phyloP scores from a whole-genome alignment of 1,284 basidiomycete species.

The Trametes hirsuta region DNA sequence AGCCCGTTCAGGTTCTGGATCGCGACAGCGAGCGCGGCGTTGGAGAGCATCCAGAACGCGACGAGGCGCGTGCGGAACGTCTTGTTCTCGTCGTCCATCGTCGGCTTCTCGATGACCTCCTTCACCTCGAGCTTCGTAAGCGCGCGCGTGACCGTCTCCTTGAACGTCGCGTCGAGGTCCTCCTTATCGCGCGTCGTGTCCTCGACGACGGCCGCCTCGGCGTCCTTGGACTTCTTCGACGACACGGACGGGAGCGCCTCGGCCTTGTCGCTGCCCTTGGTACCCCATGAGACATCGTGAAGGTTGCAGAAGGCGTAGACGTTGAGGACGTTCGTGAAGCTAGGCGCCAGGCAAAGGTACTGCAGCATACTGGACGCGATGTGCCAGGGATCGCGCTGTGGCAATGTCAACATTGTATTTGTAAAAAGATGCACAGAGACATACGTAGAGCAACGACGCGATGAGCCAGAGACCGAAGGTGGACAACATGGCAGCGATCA shows the following conservation, averaged over 20 bases:
- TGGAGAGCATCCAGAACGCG: slow-evolving; percentile 84
- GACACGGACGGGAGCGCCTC: slow-evolving; percentile 92
- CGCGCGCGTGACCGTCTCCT: slow-evolving; percentile 91
- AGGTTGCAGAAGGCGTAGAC: slow-evolving; percentile 97
- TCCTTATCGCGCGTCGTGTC: slow-evolving; percentile 81
- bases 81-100: slow-evolving; percentile 89
- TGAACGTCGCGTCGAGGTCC: slow-evolving; percentile 93
- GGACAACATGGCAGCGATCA: slow-evolving; percentile 87
- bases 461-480: slow-evolving; percentile 86
- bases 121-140: slow-evolving; percentile 80
- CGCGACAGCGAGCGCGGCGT: slow-evolving; percentile 79
- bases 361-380: slow-evolving; percentile 97
- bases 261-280: slow-evolving; percentile 95
- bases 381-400: slow-evolving; percentile 94
- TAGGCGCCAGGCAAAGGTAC: slow-evolving; percentile 88
- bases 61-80: slow-evolving; percentile 93
- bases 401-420: slow-evolving; percentile 7
- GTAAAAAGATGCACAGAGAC: slow-evolving; percentile 33
- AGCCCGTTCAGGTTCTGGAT: slow-evolving; percentile 87
- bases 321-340: slow-evolving; percentile 93
- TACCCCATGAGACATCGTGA: slow-evolving; percentile 94
- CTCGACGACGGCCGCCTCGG: slow-evolving; percentile 79
- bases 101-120: slow-evolving; percentile 79
- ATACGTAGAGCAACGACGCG: slow-evolving; percentile 88
- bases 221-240: slow-evolving; percentile 79